Evolutionary conservation across 441 rosid genomes (phyloP), one percentile per base, ranked within the genome.

Genomic region (Adansonia gregorii): DNA sequence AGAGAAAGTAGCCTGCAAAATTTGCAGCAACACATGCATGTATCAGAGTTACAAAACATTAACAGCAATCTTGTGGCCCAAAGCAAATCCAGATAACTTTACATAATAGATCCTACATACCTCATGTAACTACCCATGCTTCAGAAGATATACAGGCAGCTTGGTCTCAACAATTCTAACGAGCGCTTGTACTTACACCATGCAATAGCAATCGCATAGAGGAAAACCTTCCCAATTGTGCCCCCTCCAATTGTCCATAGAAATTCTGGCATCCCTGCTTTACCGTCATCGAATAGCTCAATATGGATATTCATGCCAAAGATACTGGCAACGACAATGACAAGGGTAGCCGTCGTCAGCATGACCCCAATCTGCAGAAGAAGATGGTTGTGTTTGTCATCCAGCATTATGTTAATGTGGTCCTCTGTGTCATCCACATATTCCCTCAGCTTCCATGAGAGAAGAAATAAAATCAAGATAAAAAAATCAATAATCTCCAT

Each of bases 391-490:
- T 94, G 97, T 82, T 93, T 91, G 85, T 91, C 97, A 70, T 94
- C 97, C 59, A 93, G 83, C 97, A 91, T 90, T 83, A 94, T 91
- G 88, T 92, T 92, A 77, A 92, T 92, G 87, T 91, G 91, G 77
- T 91, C 96, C 78, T 92, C 98, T 3, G 98, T 94, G 82, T 91
- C 98, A 60, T 94, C 93, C 8, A 91, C 94, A 10, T 90, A 94
- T 79, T 92, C 98, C 87, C 94, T 85, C 81, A 91, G 90, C 97
- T 94, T 72, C 72, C 41, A 54, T 56, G 49, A 75, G 56, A 80
- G 75, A 67, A 67, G 14, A 74, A 64, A 60, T 11, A 14, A 51
- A 78, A 17, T 48, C 55, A 71, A 31, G 51, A 61, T 51, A 15
- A 12, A 61, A 19, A 75, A 43, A 35, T 5, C 24, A 4, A 3